Base-by-base conservation (phyloP, 768 basidiomycete species). In the Austroboletus eburneus region DNA sequence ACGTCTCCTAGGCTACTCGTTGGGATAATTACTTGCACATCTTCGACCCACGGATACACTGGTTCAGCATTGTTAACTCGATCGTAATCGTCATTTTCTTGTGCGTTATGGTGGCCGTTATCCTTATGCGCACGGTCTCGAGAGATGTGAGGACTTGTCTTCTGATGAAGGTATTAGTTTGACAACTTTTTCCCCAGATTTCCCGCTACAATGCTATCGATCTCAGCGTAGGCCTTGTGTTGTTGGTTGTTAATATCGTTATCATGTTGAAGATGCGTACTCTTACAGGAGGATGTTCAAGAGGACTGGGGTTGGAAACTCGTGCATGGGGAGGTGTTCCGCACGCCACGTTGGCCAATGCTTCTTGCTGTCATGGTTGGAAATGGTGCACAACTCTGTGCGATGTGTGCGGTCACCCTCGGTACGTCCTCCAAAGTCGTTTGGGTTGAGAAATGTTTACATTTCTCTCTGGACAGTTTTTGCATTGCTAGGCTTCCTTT, bases 251-350 rank as follows among this genome's bases (percentile, higher is more conserved):
- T 17, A 23, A 24, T 44, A 23, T 20, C 16, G n/a, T n/a, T n/a
- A 29, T 33, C 42, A 17, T 46, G 39, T 40, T 35, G 20, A 27
- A 48, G 39, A 17, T 48, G 12, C 8, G 25, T 29, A 2, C 21
- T 25, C 12, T 46, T 27, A 22, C 53, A 91, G 88, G 92, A 95
- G 60, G 92, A 95, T 58, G 88, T 96, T 3, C 91, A 94, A 66
- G 95, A 98, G 70, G 95, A 98, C 57, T 95, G 86, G 79, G 95
- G 95, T 2, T 98, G 95, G 95, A 98, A 98, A 62, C 79, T 98
- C 16, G 83, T 98, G 20, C 92, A 96, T 56, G 93, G 92, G 18
- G 95, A 98, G 67, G 90, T 98, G 16, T 98, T 97, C 75, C 80
- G 95, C 18, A 72, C 84, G 1, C 95, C 95, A 1, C 69, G 70